Conservation (phyloP, 2,329 filamentous ascomycete species). For the Eutypella sp. region DNA sequence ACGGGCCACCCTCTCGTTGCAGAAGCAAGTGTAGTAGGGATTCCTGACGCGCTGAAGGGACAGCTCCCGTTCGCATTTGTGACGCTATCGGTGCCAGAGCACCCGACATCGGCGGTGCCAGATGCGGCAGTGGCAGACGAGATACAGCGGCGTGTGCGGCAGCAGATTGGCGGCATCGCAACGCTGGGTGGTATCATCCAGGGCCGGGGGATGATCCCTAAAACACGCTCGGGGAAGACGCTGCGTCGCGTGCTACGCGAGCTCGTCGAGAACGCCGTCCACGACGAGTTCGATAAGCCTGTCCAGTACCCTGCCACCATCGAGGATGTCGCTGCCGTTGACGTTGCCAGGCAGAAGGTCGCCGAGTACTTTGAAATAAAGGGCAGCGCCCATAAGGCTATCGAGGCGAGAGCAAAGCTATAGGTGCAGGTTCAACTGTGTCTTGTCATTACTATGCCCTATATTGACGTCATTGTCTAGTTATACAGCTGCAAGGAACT, state of each 20-base stretch:
- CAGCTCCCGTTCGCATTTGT: constrained; percentile 90
- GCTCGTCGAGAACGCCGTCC: constrained; percentile 74
- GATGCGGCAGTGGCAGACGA: constrained; percentile 46
- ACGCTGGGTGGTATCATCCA: constrained; percentile 81
- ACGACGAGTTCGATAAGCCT: constrained; percentile 65
- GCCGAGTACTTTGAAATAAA: constrained; percentile 66
- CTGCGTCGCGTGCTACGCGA: constrained; percentile 76
- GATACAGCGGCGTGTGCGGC: constrained; percentile 67
- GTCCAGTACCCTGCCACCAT: constrained; percentile 79
- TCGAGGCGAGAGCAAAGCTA: constrained; percentile 47
- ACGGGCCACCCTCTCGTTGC: constrained; percentile 73
- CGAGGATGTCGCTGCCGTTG: constrained; percentile 72
- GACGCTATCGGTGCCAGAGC: constrained; percentile 43
- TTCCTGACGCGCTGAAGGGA: constrained; percentile 82
- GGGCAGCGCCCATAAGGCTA: constrained; percentile 35
- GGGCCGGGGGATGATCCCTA: constrained; percentile 81
- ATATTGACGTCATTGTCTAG: too few relatives aligned
- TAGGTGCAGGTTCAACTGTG: too few relatives aligned
- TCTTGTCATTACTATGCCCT: too few relatives aligned
- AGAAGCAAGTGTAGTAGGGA: constrained; percentile 80
- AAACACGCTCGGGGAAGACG: constrained; percentile 90
- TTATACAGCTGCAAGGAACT: too few relatives aligned
- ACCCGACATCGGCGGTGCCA: constrained; percentile 47
- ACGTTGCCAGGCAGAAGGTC: constrained; percentile 66
- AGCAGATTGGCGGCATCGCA: constrained; percentile 83